Conservation (phyloP, 345 rosid species). For the Gossypium anomalum region DNA sequence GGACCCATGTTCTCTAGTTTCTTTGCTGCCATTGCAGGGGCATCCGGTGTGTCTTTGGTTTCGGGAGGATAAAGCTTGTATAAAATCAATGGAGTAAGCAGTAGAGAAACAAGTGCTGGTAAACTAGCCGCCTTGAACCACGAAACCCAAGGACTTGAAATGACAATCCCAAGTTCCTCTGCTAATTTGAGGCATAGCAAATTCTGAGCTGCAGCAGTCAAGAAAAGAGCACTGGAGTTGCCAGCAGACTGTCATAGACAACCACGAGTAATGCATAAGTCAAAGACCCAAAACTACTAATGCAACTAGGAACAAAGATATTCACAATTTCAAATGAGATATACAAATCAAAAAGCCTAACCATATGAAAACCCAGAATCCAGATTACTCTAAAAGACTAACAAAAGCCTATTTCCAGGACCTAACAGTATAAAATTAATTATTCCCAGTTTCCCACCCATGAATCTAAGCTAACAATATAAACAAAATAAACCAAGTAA, state of each 20-base stretch:
- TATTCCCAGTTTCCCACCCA: neutral
- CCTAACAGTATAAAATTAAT: neutral
- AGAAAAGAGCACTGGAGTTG: constrained; percentile 93
- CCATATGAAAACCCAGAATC: neutral
- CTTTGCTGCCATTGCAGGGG: constrained; percentile 83
- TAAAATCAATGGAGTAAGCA: constrained; percentile 68
- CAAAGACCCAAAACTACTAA: constrained; percentile 12
- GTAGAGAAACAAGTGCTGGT: constrained; percentile 67
- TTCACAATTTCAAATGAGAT: neutral
- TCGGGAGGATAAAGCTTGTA: constrained; percentile 96
- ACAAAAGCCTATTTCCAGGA: neutral
- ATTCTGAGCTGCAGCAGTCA: constrained; percentile 97
- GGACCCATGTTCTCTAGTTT: constrained; percentile 84
- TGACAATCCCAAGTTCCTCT: constrained; percentile 83
- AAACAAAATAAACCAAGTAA: neutral
- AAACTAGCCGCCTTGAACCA: constrained; percentile 96
- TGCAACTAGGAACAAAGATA: neutral
- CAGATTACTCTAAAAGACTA: neutral
- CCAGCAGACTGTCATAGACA: constrained; percentile 59
- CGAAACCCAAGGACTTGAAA: constrained; percentile 84
- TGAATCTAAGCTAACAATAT: neutral
- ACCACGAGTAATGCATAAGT: constrained; percentile 25
- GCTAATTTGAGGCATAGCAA: constrained; percentile 89
- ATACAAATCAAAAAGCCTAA: constrained; percentile 3
- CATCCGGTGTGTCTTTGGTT: constrained; percentile 88